Conservation (phyloP, 2,329 filamentous ascomycete genomes). For the Cladosporium sp. region DNA sequence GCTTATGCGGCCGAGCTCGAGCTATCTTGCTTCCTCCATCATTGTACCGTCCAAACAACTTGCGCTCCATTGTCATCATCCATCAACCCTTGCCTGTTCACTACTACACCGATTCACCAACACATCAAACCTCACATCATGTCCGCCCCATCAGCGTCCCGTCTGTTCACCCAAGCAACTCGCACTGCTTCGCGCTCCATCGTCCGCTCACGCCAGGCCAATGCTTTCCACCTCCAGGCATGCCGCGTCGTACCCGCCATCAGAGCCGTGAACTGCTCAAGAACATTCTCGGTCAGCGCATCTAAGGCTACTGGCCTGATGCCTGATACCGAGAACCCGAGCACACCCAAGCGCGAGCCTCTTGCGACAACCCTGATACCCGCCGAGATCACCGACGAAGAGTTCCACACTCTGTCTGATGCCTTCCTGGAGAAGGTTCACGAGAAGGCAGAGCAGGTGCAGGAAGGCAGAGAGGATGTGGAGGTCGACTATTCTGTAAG, state of each 20-base stretch:
- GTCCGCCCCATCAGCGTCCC: constrained; percentile 28
- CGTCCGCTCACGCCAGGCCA: constrained; percentile 20
- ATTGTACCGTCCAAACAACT: constrained; percentile 6
- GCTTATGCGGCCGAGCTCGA: not conserved
- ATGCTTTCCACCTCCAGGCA: constrained; percentile 17
- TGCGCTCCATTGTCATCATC: constrained; percentile 12
- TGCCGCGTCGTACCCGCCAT: constrained; percentile 5
- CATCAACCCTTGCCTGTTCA: not conserved
- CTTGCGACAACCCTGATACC: constrained; percentile 37
- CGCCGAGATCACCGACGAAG: constrained; percentile 61
- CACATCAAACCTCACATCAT: constrained; percentile 21
- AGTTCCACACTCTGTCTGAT: constrained; percentile 80
- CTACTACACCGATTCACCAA: not conserved
- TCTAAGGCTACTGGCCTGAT: constrained; percentile 39
- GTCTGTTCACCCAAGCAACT: constrained; percentile 27
- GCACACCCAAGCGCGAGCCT: constrained; percentile 47
- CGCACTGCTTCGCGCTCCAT: constrained; percentile 25
- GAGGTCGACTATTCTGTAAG: constrained; percentile 88
- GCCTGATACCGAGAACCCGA: constrained; percentile 43
- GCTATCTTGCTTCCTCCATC: not conserved
- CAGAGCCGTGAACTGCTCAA: constrained; percentile 17
- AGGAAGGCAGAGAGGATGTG: constrained; percentile 72
- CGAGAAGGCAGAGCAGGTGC: constrained; percentile 66
- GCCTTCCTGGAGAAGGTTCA: constrained; percentile 66
- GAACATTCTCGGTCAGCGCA: constrained; percentile 13